Conservation (phyloP, 2,329 filamentous ascomycete genomes). For the Zasmidium angulare region DNA sequence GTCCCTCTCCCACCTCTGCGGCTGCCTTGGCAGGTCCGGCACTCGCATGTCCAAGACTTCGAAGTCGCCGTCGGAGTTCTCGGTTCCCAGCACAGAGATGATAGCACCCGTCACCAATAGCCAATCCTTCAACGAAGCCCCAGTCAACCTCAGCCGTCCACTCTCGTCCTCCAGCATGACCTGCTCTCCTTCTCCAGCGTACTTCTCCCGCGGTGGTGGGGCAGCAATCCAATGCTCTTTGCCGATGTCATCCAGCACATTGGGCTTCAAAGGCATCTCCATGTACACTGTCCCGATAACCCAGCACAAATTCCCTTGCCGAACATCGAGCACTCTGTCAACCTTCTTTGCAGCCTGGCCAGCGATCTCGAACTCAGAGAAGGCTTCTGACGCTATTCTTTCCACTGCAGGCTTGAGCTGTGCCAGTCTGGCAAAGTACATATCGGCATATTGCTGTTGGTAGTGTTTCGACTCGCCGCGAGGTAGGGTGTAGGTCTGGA, state of each 20-base stretch:
- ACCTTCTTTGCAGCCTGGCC: constrained; percentile 74
- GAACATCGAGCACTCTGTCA: constrained; percentile 88
- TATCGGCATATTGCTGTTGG: constrained; percentile 92
- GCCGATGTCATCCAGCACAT: constrained; percentile 90
- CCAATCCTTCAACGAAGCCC: constrained; percentile 64
- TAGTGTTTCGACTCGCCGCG: constrained; percentile 67
- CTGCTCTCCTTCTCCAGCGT: constrained; percentile 37
- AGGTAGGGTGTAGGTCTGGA: constrained; percentile 72
- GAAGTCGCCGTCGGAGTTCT: constrained; percentile 88
- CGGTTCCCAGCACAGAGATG: constrained; percentile 89
- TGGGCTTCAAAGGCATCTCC: constrained; percentile 94
- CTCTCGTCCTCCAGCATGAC: constrained; percentile 96
- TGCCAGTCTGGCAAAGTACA: constrained; percentile 91
- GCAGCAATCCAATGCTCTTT: constrained; percentile 94
- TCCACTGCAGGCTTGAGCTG: constrained; percentile 85
- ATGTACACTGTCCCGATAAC: constrained; percentile 93
- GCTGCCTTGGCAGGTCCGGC: constrained; percentile 80
- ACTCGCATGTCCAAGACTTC: constrained; percentile 89
- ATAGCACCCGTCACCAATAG: constrained; percentile 90
- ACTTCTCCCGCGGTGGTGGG: constrained; percentile 70
- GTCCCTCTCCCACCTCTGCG: constrained; percentile 72
- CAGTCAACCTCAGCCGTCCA: constrained; percentile 77
- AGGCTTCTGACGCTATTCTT: constrained; percentile 68
- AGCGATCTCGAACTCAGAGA: constrained; percentile 73
- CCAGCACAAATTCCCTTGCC: constrained; percentile 95